Percentiles rank a stretch among this genome's conserved stretches.
Evolutionary conservation across 1,284 basidiomycete species (phyloP).

Genomic region (Papiliotrema fonsecae): DNA sequence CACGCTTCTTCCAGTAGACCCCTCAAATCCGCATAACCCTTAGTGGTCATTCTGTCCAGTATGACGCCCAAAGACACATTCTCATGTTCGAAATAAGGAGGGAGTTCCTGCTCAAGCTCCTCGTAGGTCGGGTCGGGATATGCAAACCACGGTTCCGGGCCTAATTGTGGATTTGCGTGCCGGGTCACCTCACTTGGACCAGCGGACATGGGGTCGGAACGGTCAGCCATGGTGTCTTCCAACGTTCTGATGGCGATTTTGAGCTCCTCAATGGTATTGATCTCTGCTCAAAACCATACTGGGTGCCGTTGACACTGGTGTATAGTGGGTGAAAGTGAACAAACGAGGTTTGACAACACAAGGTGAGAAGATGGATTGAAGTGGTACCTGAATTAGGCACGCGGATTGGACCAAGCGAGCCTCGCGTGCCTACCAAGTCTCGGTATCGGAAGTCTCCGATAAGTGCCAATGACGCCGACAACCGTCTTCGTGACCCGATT

Average conservation of each 20-base stretch:
- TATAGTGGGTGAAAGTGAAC: too few relatives aligned
- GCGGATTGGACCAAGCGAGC: too few relatives aligned
- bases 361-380: too few relatives aligned
- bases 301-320: not conserved
- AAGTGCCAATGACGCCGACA: too few relatives aligned
- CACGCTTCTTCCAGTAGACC: conserved; percentile 32
- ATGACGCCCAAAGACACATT: conserved; percentile 34
- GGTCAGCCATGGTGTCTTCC: not conserved
- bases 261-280: too few relatives aligned
- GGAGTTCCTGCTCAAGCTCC: conserved; percentile 39
- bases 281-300: not conserved
- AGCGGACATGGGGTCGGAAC: conserved; percentile 3
- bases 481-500: too few relatives aligned
- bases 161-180: conserved; percentile 34
- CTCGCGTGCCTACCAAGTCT: too few relatives aligned
- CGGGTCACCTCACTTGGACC: conserved; percentile 9
- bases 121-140: conserved; percentile 37
- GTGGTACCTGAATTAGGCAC: too few relatives aligned
- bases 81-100: conserved; percentile 38
- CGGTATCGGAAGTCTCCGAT: too few relatives aligned
- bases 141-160: conserved; percentile 35
- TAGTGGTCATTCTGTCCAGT: conserved; percentile 31
- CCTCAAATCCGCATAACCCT: conserved; percentile 35
- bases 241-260: too few relatives aligned
- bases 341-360: too few relatives aligned